Conservation (phyloP, 441 rosid species). For the Rhodomyrtus psidioides region DNA sequence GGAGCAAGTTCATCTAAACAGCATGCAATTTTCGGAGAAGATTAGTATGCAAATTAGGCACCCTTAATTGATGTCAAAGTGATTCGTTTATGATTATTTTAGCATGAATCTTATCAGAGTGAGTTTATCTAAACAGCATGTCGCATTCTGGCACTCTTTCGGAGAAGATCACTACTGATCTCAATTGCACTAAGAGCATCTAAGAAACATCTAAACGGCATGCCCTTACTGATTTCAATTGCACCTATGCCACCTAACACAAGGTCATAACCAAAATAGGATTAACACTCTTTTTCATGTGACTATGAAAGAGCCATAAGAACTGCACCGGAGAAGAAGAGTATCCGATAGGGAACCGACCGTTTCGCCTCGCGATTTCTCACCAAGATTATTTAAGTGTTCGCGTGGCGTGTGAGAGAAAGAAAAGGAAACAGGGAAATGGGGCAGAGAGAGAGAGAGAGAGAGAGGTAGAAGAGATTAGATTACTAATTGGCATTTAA, state of each 20-base stretch:
- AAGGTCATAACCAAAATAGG: too few species aligned
- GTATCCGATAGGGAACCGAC: too few species aligned
- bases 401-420: background rate
- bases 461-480: too few species aligned
- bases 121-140: background rate
- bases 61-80: background rate
- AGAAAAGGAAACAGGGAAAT: background rate
- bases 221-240: too few species aligned
- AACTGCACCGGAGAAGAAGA: background rate
- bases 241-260: too few species aligned
- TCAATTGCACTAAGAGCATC: too few species aligned
- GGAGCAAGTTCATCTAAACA: too few species aligned
- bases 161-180: background rate
- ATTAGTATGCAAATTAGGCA: background rate
- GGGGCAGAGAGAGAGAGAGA: background rate
- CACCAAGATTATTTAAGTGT: rapidly evolving
- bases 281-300: background rate
- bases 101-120: background rate
- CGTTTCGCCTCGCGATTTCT: background rate
- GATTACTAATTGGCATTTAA: background rate
- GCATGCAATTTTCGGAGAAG: background rate
- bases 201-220: too few species aligned
- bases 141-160: background rate
- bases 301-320: background rate
- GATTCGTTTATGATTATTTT: background rate